Evolutionary conservation across 1,284 basidiomycete genomes (phyloP).

Genomic region (Cutaneotrichosporon sp.): DNA sequence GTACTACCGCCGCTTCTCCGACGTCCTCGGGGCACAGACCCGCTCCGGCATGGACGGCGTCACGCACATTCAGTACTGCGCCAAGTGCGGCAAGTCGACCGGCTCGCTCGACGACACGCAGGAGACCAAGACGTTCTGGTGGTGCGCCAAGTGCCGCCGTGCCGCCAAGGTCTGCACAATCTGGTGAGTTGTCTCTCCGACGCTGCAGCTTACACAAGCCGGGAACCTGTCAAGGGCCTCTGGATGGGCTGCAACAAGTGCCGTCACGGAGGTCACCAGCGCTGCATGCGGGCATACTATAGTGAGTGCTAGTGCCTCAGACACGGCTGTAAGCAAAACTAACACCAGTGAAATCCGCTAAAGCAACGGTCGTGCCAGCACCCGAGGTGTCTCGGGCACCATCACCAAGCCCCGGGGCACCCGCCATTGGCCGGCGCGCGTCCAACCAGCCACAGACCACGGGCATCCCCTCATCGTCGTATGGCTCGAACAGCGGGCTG

Average conservation of each 20-base stretch:
- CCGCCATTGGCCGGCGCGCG: neutral
- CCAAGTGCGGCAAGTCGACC: slow-evolving; percentile 41
- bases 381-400: slow-evolving; percentile 5
- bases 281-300: slow-evolving; percentile 44
- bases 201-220: slow-evolving; percentile 27
- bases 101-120: slow-evolving; percentile 44
- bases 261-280: slow-evolving; percentile 46
- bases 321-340: neutral
- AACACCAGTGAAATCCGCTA: slow-evolving; percentile 15
- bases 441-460: neutral
- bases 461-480: neutral
- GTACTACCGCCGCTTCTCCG: slow-evolving; percentile 37
- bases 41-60: slow-evolving; percentile 38
- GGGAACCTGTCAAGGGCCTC: slow-evolving; percentile 37
- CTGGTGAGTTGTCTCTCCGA: too few relatives aligned
- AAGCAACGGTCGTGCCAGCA: neutral
- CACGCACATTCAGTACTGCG: slow-evolving; percentile 41
- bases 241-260: slow-evolving; percentile 46
- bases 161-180: slow-evolving; percentile 40
- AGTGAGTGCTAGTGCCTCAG: slow-evolving; percentile 26
- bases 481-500: slow-evolving; percentile 6
- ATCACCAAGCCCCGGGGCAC: neutral
- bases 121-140: slow-evolving; percentile 44
- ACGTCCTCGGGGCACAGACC: slow-evolving; percentile 33
- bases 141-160: slow-evolving; percentile 40